Evolutionary conservation across 805 yeast genomes (phyloP).

Genomic region (Candida maris): DNA sequence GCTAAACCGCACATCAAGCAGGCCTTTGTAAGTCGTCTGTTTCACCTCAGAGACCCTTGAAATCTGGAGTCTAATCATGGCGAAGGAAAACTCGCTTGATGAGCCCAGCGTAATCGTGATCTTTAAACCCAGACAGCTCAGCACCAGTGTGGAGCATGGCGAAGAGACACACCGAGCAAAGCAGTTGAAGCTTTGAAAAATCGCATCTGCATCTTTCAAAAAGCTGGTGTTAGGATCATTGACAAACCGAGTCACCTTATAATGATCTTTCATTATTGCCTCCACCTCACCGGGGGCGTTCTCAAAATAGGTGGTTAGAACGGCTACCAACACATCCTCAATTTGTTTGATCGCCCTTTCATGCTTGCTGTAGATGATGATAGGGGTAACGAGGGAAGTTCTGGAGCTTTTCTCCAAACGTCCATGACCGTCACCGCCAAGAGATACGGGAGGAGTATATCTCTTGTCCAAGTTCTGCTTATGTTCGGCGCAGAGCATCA

Average conservation of each 20-base stretch:
- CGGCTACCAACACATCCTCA: slow-evolving; percentile 20
- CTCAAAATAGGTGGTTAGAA: slow-evolving; percentile 10
- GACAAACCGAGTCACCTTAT: slow-evolving; percentile 14
- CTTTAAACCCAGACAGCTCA: slow-evolving; percentile 9
- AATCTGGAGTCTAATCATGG: slow-evolving; percentile 15
- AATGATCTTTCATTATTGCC: slow-evolving; percentile 9
- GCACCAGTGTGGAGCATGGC: slow-evolving; percentile 20
- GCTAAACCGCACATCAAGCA: slow-evolving; percentile 45
- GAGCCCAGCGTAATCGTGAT: slow-evolving; percentile 15
- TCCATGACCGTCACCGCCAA: slow-evolving; percentile 30
- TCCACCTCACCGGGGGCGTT: slow-evolving; percentile 20
- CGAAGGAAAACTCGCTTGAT: slow-evolving; percentile 12
- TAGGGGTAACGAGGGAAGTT: slow-evolving; percentile 48
- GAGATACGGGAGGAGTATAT: slow-evolving; percentile 44
- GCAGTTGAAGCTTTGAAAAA: slow-evolving; percentile 13
- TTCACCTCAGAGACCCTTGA: slow-evolving; percentile 10
- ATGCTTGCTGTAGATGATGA: slow-evolving; percentile 57
- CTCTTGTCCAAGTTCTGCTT: slow-evolving; percentile 41
- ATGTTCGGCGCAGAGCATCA: slow-evolving; percentile 61
- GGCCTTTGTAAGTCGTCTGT: slow-evolving; percentile 28
- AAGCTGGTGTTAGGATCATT: slow-evolving; percentile 18
- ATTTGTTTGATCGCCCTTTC: slow-evolving; percentile 40
- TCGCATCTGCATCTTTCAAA: slow-evolving; percentile 1
- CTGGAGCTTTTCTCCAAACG: slow-evolving; percentile 6
- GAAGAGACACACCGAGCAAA: slow-evolving; percentile 21